Conservation (phyloP, 306 rosid genomes). For the Cucurbita ficifolia region DNA sequence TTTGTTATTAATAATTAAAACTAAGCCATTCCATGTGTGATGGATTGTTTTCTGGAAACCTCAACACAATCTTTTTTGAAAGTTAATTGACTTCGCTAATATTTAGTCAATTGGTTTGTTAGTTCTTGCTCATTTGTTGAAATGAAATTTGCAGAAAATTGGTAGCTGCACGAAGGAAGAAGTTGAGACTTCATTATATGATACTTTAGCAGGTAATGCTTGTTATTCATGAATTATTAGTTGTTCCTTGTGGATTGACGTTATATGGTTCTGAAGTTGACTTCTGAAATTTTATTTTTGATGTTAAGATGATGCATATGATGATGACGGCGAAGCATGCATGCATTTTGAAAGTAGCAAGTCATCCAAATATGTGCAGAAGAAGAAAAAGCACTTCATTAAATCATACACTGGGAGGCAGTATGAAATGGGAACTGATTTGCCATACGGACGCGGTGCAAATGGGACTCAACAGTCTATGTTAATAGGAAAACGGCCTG, state of each 20-base stretch:
- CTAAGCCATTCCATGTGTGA: background rate
- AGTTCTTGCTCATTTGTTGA: conserved; percentile 5
- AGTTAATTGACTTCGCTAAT: background rate
- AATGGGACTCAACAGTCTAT: conserved; percentile 45
- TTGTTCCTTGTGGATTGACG: conserved; percentile 8
- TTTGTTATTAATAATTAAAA: background rate
- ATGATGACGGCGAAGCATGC: conserved; percentile 77
- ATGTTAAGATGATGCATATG: conserved; percentile 45
- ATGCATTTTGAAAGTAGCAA: conserved; percentile 46
- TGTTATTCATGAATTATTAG: conserved; percentile 10
- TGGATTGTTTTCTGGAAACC: background rate
- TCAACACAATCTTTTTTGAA: background rate
- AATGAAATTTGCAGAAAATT: conserved; percentile 48
- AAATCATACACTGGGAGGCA: conserved; percentile 36
- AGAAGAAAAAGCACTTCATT: conserved; percentile 38
- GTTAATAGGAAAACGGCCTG: conserved; percentile 57
- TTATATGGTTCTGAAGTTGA: conserved; percentile 12
- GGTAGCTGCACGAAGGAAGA: conserved; percentile 69
- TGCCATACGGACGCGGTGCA: conserved; percentile 43
- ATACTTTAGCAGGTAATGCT: conserved; percentile 54
- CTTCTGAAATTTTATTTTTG: conserved; percentile 31
- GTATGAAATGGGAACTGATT: conserved; percentile 52
- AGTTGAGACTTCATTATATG: conserved; percentile 67
- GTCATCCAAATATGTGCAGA: conserved; percentile 36
- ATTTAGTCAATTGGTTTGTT: background rate